A percentile compares a stretch with the other conserved stretches of the same genome.
These are phyloP conservation scores for Leptographium galeiforme DNA, from an alignment of 2,329 filamentous ascomycete species.

Conservation along the genomic window DNA sequence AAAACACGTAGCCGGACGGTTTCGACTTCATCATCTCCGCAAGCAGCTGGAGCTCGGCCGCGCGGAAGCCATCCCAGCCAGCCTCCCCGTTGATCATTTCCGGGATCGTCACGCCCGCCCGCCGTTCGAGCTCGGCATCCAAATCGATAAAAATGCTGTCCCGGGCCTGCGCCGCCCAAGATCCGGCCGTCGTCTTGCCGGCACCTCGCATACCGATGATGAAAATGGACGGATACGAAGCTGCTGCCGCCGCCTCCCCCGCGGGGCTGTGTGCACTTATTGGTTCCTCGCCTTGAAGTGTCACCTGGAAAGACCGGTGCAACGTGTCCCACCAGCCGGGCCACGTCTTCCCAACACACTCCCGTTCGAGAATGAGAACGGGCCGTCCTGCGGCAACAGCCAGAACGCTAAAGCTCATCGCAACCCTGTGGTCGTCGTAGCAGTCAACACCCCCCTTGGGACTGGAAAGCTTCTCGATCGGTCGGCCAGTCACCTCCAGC, in stretches of 20 bases:
- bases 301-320: slow-evolving; percentile 61
- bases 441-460: slow-evolving; percentile 65
- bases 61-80: slow-evolving; percentile 83
- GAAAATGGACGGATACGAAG: slow-evolving; percentile 57
- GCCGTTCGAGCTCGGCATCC: slow-evolving; percentile 71
- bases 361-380: slow-evolving; percentile 72
- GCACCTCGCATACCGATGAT: slow-evolving; percentile 96
- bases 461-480: slow-evolving; percentile 31
- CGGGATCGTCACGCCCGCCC: slow-evolving; percentile 63
- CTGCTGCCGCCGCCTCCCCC: background rate
- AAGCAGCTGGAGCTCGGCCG: slow-evolving; percentile 63
- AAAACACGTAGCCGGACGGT: slow-evolving; percentile 66
- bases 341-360: slow-evolving; percentile 96
- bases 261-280: slow-evolving; percentile 7
- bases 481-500: slow-evolving; percentile 56
- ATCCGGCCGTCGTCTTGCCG: slow-evolving; percentile 86
- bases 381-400: slow-evolving; percentile 57
- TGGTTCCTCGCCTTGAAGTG: slow-evolving; percentile 61
- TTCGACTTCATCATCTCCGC: slow-evolving; percentile 62
- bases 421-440: slow-evolving; percentile 94
- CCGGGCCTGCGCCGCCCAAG: slow-evolving; percentile 67
- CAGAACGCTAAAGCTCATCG: slow-evolving; percentile 95
- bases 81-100: slow-evolving; percentile 59
- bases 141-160: slow-evolving; percentile 72
- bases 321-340: slow-evolving; percentile 96